These are phyloP conservation scores for Linum trigynum DNA, from an alignment of 345 rosid species.

Conservation along the genomic window DNA sequence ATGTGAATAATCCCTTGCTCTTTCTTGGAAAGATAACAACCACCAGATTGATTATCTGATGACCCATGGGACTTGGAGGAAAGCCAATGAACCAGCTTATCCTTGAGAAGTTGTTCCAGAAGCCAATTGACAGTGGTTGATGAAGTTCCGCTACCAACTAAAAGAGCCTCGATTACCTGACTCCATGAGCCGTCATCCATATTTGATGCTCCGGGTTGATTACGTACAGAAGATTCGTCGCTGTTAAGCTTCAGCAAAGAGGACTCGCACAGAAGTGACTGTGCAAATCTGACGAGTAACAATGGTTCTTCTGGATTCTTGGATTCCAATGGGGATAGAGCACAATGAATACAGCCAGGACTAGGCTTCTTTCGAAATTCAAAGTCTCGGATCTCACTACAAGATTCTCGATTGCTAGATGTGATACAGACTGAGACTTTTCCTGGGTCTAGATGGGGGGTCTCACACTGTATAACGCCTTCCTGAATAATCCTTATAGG, in stretches of 20 bases:
- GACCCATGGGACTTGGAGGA: conserved; percentile 37
- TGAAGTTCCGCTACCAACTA: conserved; percentile 51
- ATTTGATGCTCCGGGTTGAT: conserved; percentile 29
- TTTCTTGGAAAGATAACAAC: conserved; percentile 61
- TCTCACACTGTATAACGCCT: conserved; percentile 67
- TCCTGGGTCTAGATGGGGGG: conserved; percentile 71
- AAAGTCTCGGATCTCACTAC: conserved; percentile 69
- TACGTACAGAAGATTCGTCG: conserved; percentile 22
- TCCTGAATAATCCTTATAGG: conserved; percentile 70
- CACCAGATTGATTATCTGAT: conserved; percentile 19
- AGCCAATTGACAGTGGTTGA: conserved; percentile 61
- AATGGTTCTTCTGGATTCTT: conserved; percentile 51
- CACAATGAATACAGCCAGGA: conserved; percentile 19
- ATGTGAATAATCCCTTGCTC: conserved; percentile 89
- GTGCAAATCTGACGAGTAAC: conserved; percentile 61
- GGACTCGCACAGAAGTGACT: conserved; percentile 54
- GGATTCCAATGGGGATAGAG: conserved; percentile 21
- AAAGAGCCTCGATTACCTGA: conserved; percentile 43
- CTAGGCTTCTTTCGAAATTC: conserved; percentile 49
- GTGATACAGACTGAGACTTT: conserved; percentile 68
- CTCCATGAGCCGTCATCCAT: conserved; percentile 64
- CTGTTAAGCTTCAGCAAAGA: conserved; percentile 27
- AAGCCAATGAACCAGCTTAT: conserved; percentile 72
- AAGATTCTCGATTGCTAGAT: conserved; percentile 52
- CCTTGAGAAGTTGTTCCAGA: conserved; percentile 75